A percentile compares a stretch with the other conserved stretches of the same genome.
Conservation (phyloP, 2,329 filamentous ascomycete species). For the Phialocephala subalpina region DNA sequence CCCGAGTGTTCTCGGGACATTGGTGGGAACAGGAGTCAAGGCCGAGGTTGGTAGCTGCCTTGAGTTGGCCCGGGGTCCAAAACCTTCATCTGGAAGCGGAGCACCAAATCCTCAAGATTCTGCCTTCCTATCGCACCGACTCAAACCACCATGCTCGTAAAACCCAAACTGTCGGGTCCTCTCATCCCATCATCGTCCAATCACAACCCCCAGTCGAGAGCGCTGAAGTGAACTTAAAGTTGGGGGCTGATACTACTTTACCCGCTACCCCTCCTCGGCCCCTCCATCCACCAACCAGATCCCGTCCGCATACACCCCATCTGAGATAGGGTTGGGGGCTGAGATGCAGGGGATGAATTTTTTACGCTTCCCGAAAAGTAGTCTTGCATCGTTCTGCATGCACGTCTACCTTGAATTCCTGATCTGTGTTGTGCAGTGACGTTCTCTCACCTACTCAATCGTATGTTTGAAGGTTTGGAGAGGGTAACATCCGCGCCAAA, state of each 20-base stretch:
- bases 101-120: no score
- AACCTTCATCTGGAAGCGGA: no score
- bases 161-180: constrained; percentile 6
- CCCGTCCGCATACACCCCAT: constrained; percentile 3
- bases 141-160: background rate
- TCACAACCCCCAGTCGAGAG: background rate
- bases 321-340: constrained; percentile 10
- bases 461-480: no score
- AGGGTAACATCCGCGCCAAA: constrained; percentile 17
- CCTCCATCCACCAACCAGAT: background rate
- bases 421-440: no score
- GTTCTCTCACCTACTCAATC: no score
- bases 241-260: constrained; percentile 13
- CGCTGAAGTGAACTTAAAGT: constrained; percentile 13
- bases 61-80: no score
- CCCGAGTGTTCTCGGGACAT: no score
- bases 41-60: no score
- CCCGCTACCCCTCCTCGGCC: background rate
- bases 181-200: background rate
- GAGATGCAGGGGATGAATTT: background rate
- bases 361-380: background rate
- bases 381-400: constrained; percentile 1
- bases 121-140: constrained; percentile 4
- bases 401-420: background rate
- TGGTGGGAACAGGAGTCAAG: no score